Evolutionary conservation across 2,329 filamentous ascomycete genomes (phyloP), one percentile per base, ranked within the genome.

Genomic region (Akanthomyces dipterigenus): DNA sequence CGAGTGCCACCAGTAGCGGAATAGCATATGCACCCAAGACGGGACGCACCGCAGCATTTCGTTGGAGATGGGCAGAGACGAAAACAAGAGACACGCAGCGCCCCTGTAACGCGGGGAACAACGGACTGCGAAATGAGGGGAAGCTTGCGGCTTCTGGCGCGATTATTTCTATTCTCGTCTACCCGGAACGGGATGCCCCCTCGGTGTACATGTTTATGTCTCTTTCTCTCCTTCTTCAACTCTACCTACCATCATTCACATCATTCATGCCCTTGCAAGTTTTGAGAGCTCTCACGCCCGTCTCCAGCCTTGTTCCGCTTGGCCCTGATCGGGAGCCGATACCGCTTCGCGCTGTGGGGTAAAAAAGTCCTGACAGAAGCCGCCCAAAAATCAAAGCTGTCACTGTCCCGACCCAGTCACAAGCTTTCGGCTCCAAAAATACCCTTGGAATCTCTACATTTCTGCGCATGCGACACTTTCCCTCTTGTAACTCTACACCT

Each of bases 291-390:
- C 42, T 16, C 55, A 9, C 2, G 7, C 11, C 7, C 20, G 7
- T 57, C 28, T 58, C 55, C 12, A 20, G 24, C 28, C 7, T 42
- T 26, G 40, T 11, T 8, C 24, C 3, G 12, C 11, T 16, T 34
- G 55, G 45, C 22, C n/a, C 46, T 42, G 49, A 61, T 49, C 58
- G 50, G 18, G 28, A 55, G 40, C 58, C 58, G 58, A 61, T 61
- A 55, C 58, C 58, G 58, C 58, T 61, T 50, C 26, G 18, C 24
- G 20, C 45, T 54, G 58, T 61, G 58, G 58, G 58, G 58, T 61
- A 49, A 51, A 28, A 54, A n/a, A n/a, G 53, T 34, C 49, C 42
- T 18, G 14, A 40, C 5, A 38, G 16, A 45, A 26, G 49, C 36
- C 48, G 48, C 55, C 22, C 48, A 12, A 28, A 26, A 34, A 20